phyloP scores from a whole-genome alignment of 208 protist genomes.

The Porcisia deanei region DNA sequence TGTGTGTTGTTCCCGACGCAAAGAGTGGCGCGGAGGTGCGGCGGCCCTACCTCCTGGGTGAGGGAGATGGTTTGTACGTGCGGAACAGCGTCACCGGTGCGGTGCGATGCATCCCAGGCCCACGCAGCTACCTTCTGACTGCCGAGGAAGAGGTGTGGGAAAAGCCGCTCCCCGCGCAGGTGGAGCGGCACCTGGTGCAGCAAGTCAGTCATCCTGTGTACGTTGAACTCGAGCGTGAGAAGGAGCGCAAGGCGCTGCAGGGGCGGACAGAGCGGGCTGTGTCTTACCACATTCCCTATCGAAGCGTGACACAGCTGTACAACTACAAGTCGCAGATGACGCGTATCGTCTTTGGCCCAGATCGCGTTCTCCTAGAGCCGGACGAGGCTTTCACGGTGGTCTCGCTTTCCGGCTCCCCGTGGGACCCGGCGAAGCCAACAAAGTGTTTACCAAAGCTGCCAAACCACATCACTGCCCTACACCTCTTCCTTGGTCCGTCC shows the following conservation, averaged over 20 bases:
- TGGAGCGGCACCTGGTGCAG: conserved; percentile 43
- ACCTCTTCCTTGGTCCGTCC: conserved; percentile 92
- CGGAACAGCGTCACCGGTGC: conserved; percentile 67
- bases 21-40: conserved; percentile 43
- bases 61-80: conserved; percentile 86
- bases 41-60: conserved; percentile 50
- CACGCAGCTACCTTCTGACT: conserved; percentile 71
- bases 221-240: conserved; percentile 29
- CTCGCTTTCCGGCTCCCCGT: conserved; percentile 86
- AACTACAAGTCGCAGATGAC: conserved; percentile 91
- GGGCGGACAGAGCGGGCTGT: conserved; percentile 66
- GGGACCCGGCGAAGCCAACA: conserved; percentile 78
- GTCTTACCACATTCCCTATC: conserved; percentile 93
- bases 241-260: conserved; percentile 20
- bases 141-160: conserved; percentile 84
- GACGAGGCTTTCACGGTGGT: conserved; percentile 89
- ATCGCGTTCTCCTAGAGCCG: conserved; percentile 75
- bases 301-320: conserved; percentile 95
- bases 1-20: conserved; percentile 46
- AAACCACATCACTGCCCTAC: conserved; percentile 69
- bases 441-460: conserved; percentile 77
- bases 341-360: conserved; percentile 86
- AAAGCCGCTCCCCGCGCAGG: conserved; percentile 67
- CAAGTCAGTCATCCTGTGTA: conserved; percentile 47
- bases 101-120: conserved; percentile 71